phyloP scores from a whole-genome alignment of 2,329 filamentous ascomycete genomes.

The Trichothecium roseum region DNA sequence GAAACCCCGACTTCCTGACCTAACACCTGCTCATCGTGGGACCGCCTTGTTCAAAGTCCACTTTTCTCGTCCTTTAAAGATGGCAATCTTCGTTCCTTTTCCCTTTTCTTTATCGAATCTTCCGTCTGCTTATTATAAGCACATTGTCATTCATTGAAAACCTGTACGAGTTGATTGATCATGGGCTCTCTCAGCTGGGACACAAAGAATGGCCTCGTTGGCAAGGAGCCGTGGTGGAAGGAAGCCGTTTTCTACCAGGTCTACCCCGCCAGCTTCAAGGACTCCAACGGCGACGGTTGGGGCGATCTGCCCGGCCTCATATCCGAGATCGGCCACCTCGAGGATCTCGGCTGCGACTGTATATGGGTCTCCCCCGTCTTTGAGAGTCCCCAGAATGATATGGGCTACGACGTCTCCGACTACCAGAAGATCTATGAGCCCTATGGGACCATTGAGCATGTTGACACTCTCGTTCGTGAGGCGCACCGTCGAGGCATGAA shows the following conservation, averaged over 20 bases:
- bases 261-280: slow-evolving; percentile 48
- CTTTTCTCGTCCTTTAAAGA: too few species aligned
- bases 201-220: slow-evolving; percentile 16
- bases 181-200: slow-evolving; percentile 25
- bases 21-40: too few species aligned
- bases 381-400: slow-evolving; percentile 52
- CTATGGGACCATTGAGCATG: slow-evolving; percentile 58
- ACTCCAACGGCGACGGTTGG: slow-evolving; percentile 49
- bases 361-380: slow-evolving; percentile 46
- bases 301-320: slow-evolving; percentile 57
- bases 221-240: slow-evolving; percentile 33
- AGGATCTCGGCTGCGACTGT: slow-evolving; percentile 50
- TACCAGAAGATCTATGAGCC: slow-evolving; percentile 56
- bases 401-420: slow-evolving; percentile 65
- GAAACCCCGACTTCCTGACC: too few species aligned
- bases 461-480: slow-evolving; percentile 50
- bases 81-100: too few species aligned
- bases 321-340: slow-evolving; percentile 53
- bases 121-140: too few species aligned
- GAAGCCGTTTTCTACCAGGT: slow-evolving; percentile 38
- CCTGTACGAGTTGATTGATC: not conserved
- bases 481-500: slow-evolving; percentile 52
- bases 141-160: too few species aligned
- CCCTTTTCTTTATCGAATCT: too few species aligned
- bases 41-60: too few species aligned